Evolutionary conservation across 257 asterid species (phyloP).

Genomic region (Nicotiana obtusifolia): DNA sequence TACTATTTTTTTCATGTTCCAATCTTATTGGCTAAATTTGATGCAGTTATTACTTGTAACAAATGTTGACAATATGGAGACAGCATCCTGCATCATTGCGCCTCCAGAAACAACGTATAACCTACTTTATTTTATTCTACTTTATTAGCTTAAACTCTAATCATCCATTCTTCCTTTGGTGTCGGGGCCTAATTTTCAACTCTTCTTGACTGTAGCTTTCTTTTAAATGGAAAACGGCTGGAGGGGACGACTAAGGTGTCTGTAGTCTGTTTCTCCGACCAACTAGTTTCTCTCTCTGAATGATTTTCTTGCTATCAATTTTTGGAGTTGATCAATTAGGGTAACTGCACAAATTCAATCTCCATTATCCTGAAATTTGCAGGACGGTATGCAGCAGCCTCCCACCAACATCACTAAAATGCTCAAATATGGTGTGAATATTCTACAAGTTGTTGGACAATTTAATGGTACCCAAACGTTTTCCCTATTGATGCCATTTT

Average conservation of each 20-base stretch:
- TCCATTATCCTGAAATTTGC: neutral
- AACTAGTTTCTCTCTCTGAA: neutral
- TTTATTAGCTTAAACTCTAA: neutral
- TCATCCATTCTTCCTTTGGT: neutral
- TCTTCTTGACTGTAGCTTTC: neutral
- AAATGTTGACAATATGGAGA: neutral
- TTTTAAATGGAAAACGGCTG: conserved; percentile 9
- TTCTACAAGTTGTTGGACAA: conserved; percentile 8
- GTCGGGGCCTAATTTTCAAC: neutral
- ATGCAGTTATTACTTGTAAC: conserved; percentile 9
- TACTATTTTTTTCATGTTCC: neutral
- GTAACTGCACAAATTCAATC: neutral
- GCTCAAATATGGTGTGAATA: conserved; percentile 15
- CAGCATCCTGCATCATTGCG: conserved; percentile 7
- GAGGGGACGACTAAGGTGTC: neutral
- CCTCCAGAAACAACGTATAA: conserved; percentile 13
- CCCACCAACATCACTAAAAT: conserved; percentile 6
- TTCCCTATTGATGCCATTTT: neutral
- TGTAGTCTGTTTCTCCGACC: neutral
- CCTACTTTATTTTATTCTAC: neutral
- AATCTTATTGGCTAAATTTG: neutral
- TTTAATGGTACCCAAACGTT: neutral
- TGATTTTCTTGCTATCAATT: neutral
- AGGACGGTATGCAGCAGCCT: conserved; percentile 2
- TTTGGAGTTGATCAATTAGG: neutral